Evolutionary conservation across 805 yeast genomes (phyloP).

Genomic region (Candida adriatica): DNA sequence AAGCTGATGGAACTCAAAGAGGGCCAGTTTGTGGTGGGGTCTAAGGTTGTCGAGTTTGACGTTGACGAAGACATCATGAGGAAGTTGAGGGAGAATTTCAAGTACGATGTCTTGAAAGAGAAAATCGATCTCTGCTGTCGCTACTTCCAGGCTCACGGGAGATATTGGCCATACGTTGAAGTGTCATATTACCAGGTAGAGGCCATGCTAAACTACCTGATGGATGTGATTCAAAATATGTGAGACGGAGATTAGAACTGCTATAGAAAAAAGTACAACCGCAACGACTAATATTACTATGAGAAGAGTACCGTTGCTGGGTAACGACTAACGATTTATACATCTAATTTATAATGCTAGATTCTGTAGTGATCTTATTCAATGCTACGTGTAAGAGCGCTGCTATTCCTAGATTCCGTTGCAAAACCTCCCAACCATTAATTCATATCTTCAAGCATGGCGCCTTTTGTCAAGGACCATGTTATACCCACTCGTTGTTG

Average conservation of each 20-base stretch:
- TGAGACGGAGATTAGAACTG: too few relatives aligned
- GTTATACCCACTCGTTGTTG: slow-evolving; percentile 19
- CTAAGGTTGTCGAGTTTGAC: slow-evolving; percentile 7
- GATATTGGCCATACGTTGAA: slow-evolving; percentile 24
- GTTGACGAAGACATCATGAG: slow-evolving; percentile 7
- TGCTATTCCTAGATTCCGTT: too few relatives aligned
- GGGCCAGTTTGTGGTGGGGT: slow-evolving; percentile 10
- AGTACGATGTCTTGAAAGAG: slow-evolving; percentile 12
- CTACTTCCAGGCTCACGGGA: slow-evolving; percentile 22
- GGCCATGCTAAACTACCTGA: slow-evolving; percentile 18
- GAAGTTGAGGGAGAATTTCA: slow-evolving; percentile 10
- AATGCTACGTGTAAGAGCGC: too few relatives aligned
- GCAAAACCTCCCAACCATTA: too few relatives aligned
- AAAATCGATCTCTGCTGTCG: slow-evolving; percentile 17
- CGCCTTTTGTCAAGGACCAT: too few relatives aligned
- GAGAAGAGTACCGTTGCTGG: too few relatives aligned
- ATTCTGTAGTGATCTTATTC: too few relatives aligned
- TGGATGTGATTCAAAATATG: slow-evolving; percentile 8
- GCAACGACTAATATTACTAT: too few relatives aligned
- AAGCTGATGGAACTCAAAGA: slow-evolving; percentile 16
- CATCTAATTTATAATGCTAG: too few relatives aligned
- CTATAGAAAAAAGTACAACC: too few relatives aligned
- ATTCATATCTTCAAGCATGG: too few relatives aligned
- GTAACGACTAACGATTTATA: too few relatives aligned
- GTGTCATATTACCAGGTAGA: slow-evolving; percentile 18